Percentiles rank a stretch among this genome's conserved stretches.
These are phyloP conservation scores for Serpula lacrymans DNA, from an alignment of 768 basidiomycete species.

Conservation along the genomic window DNA sequence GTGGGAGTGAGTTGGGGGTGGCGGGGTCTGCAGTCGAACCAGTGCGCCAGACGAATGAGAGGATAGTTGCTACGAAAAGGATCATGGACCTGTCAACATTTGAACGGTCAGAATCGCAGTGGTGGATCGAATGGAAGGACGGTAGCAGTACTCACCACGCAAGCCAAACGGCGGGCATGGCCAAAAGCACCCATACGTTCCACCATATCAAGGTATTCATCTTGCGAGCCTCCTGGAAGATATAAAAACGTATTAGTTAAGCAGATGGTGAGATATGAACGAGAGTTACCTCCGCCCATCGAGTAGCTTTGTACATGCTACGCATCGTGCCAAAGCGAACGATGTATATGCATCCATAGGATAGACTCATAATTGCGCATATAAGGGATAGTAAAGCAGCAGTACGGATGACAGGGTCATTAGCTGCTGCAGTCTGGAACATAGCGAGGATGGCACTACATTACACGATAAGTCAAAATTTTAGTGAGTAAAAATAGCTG, in stretches of 20 bases:
- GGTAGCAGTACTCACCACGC: constrained; percentile 53
- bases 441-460: constrained; percentile 65
- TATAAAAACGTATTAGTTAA: neutral
- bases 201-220: constrained; percentile 46
- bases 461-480: neutral
- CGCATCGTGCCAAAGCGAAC: constrained; percentile 70
- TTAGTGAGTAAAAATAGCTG: neutral
- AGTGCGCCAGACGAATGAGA: constrained; percentile 65
- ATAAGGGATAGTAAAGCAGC: constrained; percentile 61
- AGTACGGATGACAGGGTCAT: constrained; percentile 61
- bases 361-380: constrained; percentile 66
- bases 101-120: neutral
- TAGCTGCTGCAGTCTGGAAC: constrained; percentile 55
- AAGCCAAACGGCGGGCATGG: constrained; percentile 68
- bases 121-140: neutral
- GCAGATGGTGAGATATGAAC: neutral
- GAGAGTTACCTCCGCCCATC: constrained; percentile 64
- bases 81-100: constrained; percentile 56
- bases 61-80: constrained; percentile 57
- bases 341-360: constrained; percentile 73
- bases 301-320: constrained; percentile 65
- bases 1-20: constrained; percentile 33
- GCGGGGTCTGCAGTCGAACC: constrained; percentile 44
- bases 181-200: constrained; percentile 70
- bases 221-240: constrained; percentile 52